Percentiles rank a stretch among this genome's conserved stretches.
phyloP scores from a whole-genome alignment of 2,329 filamentous ascomycete genomes.

The Apiospora marii region DNA sequence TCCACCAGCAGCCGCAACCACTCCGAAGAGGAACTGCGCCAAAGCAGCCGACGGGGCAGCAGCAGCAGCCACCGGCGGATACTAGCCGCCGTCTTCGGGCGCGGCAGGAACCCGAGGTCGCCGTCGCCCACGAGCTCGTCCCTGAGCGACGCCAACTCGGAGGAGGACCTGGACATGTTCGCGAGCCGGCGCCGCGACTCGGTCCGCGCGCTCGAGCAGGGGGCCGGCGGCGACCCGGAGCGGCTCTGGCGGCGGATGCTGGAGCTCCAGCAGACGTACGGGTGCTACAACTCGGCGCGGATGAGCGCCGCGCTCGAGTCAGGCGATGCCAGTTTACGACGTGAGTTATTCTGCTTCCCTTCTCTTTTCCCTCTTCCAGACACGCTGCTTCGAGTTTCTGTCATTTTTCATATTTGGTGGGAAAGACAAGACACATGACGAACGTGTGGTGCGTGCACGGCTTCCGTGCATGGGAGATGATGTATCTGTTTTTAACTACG shows the following conservation, averaged over 20 bases:
- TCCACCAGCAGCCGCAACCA: not conserved
- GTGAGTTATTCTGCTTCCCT: constrained; percentile 44
- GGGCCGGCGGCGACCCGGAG: constrained; percentile 49
- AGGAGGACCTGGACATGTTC: not conserved
- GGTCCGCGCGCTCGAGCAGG: constrained; percentile 42
- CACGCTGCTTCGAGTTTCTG: no score
- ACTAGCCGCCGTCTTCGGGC: not conserved
- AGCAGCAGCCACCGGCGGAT: not conserved
- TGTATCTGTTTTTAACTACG: not conserved
- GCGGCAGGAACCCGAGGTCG: not conserved
- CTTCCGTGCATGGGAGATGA: not conserved
- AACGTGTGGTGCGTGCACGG: not conserved
- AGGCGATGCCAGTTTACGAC: constrained; percentile 51
- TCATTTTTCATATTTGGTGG: not conserved
- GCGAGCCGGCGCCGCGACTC: constrained; percentile 35
- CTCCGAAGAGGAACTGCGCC: not conserved
- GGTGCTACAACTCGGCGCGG: constrained; percentile 58
- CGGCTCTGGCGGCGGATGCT: constrained; percentile 59
- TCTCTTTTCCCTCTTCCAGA: not conserved
- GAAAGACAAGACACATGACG: not conserved
- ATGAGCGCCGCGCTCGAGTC: constrained; percentile 56
- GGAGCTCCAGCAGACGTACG: constrained; percentile 54
- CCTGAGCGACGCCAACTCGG: constrained; percentile 11
- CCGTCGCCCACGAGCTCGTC: constrained; percentile 19
- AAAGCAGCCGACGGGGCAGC: not conserved